Evolutionary conservation across 345 rosid species (phyloP).

Genomic region (Geranium brycei): DNA sequence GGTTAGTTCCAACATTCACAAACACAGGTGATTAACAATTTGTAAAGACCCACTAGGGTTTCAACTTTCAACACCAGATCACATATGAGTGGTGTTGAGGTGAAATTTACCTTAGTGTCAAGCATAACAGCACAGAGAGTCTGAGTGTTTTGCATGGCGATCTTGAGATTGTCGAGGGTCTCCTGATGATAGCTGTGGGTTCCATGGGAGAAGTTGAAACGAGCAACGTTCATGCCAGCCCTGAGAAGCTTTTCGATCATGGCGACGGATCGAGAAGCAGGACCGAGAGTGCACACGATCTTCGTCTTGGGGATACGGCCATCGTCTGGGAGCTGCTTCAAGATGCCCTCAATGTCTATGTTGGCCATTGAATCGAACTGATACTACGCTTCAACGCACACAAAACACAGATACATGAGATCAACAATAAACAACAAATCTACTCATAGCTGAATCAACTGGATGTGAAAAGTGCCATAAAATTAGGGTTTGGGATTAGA

Average conservation of each 20-base stretch:
- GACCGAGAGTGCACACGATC: conserved; percentile 28
- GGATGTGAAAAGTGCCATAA: too few species aligned
- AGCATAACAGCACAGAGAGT: conserved; percentile 31
- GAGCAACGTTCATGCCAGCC: conserved; percentile 27
- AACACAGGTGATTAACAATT: too few species aligned
- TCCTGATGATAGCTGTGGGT: conserved; percentile 28
- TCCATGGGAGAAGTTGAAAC: conserved; percentile 32
- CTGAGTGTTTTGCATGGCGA: conserved; percentile 22
- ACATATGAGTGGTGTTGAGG: too few species aligned
- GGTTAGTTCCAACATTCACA: too few species aligned
- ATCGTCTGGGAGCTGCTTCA: conserved; percentile 10
- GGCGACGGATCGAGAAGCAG: conserved; percentile 16
- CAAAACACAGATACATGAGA: too few species aligned
- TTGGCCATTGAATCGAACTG: conserved; percentile 12
- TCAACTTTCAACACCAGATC: too few species aligned
- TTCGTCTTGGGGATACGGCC: conserved; percentile 22
- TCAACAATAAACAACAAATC: too few species aligned
- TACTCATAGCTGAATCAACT: too few species aligned
- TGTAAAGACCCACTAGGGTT: too few species aligned
- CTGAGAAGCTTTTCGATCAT: conserved; percentile 10
- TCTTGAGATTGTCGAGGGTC: conserved; percentile 21
- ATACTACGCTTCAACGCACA: too few species aligned
- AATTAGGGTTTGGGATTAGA: too few species aligned
- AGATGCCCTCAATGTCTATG: conserved; percentile 20
- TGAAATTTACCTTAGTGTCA: conserved; percentile 18